Evolutionary conservation across 2,329 filamentous ascomycete genomes (phyloP).

Genomic region (Calycina herbarum): DNA sequence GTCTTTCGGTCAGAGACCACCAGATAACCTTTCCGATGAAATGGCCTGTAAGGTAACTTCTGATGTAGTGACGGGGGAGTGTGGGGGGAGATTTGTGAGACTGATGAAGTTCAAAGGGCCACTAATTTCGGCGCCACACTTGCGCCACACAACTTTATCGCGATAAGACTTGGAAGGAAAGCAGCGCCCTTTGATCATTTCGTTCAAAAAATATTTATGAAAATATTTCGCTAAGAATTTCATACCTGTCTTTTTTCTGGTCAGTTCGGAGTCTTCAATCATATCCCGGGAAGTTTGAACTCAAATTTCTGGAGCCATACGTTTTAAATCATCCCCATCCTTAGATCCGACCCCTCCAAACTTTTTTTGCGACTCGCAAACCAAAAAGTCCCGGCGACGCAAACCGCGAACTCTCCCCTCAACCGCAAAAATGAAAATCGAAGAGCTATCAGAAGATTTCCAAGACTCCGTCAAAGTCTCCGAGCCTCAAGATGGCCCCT

Average conservation of each 20-base stretch:
- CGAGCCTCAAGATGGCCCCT: constrained; percentile 12
- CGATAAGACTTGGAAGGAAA: no score
- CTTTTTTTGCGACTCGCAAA: constrained; percentile 11
- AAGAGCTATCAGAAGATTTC: constrained; percentile 31
- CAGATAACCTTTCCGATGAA: background rate
- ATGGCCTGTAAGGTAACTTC: background rate
- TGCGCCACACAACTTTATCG: no score
- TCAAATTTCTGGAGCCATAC: no score
- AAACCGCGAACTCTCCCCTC: background rate
- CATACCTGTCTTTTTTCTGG: no score
- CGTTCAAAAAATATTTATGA: no score
- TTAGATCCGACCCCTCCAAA: constrained; percentile 11
- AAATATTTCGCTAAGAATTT: no score
- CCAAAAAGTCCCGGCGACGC: background rate
- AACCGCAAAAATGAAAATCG: constrained; percentile 32
- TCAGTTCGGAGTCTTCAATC: no score
- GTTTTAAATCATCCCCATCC: no score
- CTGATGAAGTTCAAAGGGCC: background rate
- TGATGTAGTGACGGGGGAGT: background rate
- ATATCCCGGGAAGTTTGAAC: no score
- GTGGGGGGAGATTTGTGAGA: background rate
- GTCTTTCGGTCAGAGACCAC: constrained; percentile 8
- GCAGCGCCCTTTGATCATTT: no score
- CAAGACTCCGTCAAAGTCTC: constrained; percentile 23
- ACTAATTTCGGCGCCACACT: no score